Percentiles rank a stretch among this genome's conserved stretches.
These are phyloP conservation scores for Trametes hirsuta DNA, from an alignment of 1,284 basidiomycete species.

Conservation along the genomic window DNA sequence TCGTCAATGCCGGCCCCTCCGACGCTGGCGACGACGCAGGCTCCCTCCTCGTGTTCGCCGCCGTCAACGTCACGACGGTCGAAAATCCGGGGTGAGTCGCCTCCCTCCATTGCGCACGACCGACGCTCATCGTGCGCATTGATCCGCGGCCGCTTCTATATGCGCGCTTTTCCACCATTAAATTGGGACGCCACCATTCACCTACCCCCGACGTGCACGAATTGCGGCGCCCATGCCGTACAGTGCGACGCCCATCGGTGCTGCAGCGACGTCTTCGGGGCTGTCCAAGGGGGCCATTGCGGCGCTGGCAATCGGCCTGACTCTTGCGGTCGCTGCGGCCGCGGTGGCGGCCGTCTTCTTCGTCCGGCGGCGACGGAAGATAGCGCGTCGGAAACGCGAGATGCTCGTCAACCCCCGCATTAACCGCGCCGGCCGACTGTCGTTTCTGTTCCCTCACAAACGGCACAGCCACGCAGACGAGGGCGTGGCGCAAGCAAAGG, in stretches of 20 bases:
- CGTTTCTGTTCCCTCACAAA: slow-evolving; percentile 27
- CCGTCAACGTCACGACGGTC: slow-evolving; percentile 46
- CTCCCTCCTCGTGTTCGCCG: slow-evolving; percentile 44
- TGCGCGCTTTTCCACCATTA: slow-evolving; percentile 1
- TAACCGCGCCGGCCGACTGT: slow-evolving; percentile 25
- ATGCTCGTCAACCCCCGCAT: slow-evolving; percentile 35
- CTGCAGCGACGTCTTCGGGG: slow-evolving; percentile 22
- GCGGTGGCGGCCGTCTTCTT: slow-evolving; percentile 43
- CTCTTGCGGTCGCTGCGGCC: slow-evolving; percentile 52
- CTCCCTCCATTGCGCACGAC: slow-evolving; percentile 10
- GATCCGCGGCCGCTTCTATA: slow-evolving; percentile 31
- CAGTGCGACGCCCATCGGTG: slow-evolving; percentile 20
- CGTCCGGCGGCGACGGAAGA: slow-evolving; percentile 47
- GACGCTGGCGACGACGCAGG: slow-evolving; percentile 38
- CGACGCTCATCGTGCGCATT: slow-evolving; percentile 3
- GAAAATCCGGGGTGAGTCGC: slow-evolving; percentile 39
- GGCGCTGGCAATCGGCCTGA: slow-evolving; percentile 57
- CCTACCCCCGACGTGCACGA: slow-evolving; percentile 5
- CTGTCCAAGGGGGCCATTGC: slow-evolving; percentile 59
- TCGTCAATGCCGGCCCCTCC: slow-evolving; percentile 52
- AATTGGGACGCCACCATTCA: not conserved
- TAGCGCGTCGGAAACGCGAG: slow-evolving; percentile 27
- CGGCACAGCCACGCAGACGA: slow-evolving; percentile 13
- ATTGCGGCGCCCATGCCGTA: slow-evolving; percentile 24
- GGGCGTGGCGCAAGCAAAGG: slow-evolving; percentile 12